These are phyloP conservation scores for Leccinum fuscescens DNA, from an alignment of 1,284 basidiomycete genomes.

Conservation along the genomic window DNA sequence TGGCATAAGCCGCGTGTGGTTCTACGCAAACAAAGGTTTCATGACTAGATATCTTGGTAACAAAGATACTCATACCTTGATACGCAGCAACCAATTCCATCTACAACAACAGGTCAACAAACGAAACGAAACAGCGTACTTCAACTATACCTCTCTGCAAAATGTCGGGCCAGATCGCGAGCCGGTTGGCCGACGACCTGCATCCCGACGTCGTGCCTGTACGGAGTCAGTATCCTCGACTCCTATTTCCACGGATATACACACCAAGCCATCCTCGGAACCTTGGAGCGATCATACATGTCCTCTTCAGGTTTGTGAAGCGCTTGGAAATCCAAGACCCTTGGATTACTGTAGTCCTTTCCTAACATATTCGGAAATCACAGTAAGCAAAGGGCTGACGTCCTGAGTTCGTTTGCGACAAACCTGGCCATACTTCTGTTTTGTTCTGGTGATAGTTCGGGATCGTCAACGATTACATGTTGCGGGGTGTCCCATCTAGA, in stretches of 20 bases:
- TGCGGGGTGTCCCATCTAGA: slow-evolving; percentile 93
- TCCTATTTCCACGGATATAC: slow-evolving; percentile 16
- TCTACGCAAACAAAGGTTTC: slow-evolving; percentile 43
- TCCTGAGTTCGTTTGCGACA: slow-evolving; percentile 3
- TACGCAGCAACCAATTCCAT: slow-evolving; percentile 90
- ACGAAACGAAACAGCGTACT: slow-evolving; percentile 11
- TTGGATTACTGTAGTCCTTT: slow-evolving; percentile 92
- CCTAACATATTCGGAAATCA: slow-evolving; percentile 42
- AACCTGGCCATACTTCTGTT: slow-evolving; percentile 84
- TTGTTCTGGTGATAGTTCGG: slow-evolving; percentile 58
- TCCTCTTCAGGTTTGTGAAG: slow-evolving; percentile 92
- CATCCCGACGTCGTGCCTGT: slow-evolving; percentile 92
- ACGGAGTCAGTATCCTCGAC: not conserved
- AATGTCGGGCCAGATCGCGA: slow-evolving; percentile 92
- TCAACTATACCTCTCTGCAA: slow-evolving; percentile 75
- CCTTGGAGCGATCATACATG: slow-evolving; percentile 87
- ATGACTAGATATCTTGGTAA: not conserved
- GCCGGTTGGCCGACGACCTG: slow-evolving; percentile 97
- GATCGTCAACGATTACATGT: slow-evolving; percentile 88
- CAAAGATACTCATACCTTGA: slow-evolving; percentile 59
- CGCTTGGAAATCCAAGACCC: slow-evolving; percentile 84
- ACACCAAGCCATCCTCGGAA: slow-evolving; percentile 96
- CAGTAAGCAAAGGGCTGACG: not conserved
- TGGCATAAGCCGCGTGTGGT: slow-evolving; percentile 89
- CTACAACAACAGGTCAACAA: slow-evolving; percentile 38